Percentiles rank a stretch among this genome's conserved stretches.
Evolutionary conservation across 768 basidiomycete genomes (phyloP).

Genomic region (Suillus cothurnatus): DNA sequence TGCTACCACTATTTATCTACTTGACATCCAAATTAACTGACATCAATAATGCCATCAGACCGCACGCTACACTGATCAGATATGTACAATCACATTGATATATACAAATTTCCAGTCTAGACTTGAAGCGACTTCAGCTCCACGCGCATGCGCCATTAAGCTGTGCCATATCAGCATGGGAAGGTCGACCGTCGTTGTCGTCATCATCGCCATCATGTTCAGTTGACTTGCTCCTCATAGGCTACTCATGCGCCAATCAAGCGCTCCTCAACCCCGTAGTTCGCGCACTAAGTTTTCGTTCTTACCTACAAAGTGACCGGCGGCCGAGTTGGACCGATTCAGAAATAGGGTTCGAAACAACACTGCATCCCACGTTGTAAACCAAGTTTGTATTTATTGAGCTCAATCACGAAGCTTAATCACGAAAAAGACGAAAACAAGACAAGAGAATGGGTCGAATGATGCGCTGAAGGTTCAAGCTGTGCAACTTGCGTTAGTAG

Average conservation of each 20-base stretch:
- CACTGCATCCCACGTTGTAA: not conserved
- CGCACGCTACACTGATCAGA: not conserved
- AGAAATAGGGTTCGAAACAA: not conserved
- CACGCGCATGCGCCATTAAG: not conserved
- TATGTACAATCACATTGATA: constrained; percentile 7
- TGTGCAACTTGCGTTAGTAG: not conserved
- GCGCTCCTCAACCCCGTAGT: not conserved
- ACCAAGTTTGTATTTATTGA: not conserved
- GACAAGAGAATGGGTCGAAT: not conserved
- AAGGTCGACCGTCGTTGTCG: not conserved
- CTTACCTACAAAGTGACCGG: not conserved
- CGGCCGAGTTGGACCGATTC: not conserved
- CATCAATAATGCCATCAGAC: constrained; percentile 1
- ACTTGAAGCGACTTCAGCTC: not conserved
- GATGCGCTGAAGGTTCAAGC: not conserved
- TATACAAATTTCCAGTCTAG: not conserved
- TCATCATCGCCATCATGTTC: not conserved
- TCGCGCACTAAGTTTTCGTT: not conserved
- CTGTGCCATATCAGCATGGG: constrained; percentile 1
- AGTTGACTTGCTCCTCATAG: not conserved
- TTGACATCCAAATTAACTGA: not conserved
- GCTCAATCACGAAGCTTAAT: not conserved
- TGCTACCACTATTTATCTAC: not conserved
- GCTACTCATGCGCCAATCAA: not conserved
- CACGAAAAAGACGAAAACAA: not conserved